Conservation (phyloP, 495 filamentous ascomycete species). For the Hypoxylon intermedium region DNA sequence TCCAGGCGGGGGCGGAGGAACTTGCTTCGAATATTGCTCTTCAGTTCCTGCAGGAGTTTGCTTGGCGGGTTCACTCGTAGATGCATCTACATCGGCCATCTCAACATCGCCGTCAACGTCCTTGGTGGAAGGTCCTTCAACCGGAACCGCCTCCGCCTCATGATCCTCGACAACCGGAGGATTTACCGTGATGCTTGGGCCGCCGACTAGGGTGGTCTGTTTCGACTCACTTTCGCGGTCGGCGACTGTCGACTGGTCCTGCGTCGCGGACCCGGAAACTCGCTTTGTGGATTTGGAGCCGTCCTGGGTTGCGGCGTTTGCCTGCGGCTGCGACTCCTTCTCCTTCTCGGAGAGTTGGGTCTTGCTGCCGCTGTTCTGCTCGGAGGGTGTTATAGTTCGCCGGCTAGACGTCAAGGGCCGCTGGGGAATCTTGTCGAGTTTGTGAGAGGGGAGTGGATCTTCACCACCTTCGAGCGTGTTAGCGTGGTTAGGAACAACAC, state of each 20-base stretch:
- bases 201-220: constrained; percentile 52
- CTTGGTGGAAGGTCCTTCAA: constrained; percentile 33
- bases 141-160: constrained; percentile 36
- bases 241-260: constrained; percentile 53
- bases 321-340: constrained; percentile 39
- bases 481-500: constrained; percentile 70
- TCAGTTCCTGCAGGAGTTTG: constrained; percentile 44
- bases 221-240: constrained; percentile 56
- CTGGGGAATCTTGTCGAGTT: constrained; percentile 61
- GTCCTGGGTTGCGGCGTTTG: constrained; percentile 38
- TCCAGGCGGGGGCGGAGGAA: constrained; percentile 63
- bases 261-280: constrained; percentile 50
- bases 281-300: constrained; percentile 48
- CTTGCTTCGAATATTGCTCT: constrained; percentile 55
- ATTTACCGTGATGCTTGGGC: constrained; percentile 55
- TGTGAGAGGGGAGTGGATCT: constrained; percentile 68
- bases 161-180: constrained; percentile 44
- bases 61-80: constrained; percentile 40
- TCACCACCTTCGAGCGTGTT: constrained; percentile 69
- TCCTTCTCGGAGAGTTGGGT: constrained; percentile 57
- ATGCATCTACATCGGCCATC: constrained; percentile 63
- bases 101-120: constrained; percentile 67
- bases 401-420: constrained; percentile 62
- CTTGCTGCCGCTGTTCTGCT: constrained; percentile 61
- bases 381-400: constrained; percentile 59